Evolutionary conservation across 1,139 yeast genomes (phyloP), one percentile per base, ranked within the genome.

Genomic region (Hyphopichia buzzinii): DNA sequence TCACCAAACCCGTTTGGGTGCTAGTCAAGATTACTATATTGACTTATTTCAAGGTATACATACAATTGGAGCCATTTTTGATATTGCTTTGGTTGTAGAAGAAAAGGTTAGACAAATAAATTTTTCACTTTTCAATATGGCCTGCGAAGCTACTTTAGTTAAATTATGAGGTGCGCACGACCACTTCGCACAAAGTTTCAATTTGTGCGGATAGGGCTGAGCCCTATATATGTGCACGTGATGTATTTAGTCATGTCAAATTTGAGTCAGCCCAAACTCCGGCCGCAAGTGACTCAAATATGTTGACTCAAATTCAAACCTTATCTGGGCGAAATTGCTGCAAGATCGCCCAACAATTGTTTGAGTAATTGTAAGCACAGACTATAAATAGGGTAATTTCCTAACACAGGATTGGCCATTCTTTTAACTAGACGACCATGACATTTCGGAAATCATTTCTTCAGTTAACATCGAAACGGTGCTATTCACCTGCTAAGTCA

Each of bases 1-100:
- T 27, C 45, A 39, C 44, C 46, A 36, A 57, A 63, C 74, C 73
- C 67, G 64, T 59, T 43, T 50, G 59, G 62, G 63, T 36, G 38
- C 38, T 39, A 37, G 37, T 36, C 35, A 30, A 27, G 29, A 23
- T 29, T 21, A 39, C 40, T 30, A 33, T 40, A 36, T 35, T 36
- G 37, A 42, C 47, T 42, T 38, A 34, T 31, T 31, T 43, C 38
- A 22, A 30, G 38, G 48, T 53, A 64, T 67, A 84, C 92, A 67
- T 84, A 84, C 92, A 67, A 82, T 82, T 81, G 94, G 94, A 79
- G 94, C 94, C 94, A 84, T 84, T 77, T 61, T 76, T 49, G 36
- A 37, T 50, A 40, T 38, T 32, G 36, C 17, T 23, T 10, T 39
- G 34, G 39, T 35, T 31, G 40, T 39, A 39, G 38, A 35, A 36